Percentiles rank a stretch among this genome's conserved stretches.
Evolutionary conservation across 2,329 filamentous ascomycete genomes (phyloP).

Genomic region (Xylariaceae sp.): DNA sequence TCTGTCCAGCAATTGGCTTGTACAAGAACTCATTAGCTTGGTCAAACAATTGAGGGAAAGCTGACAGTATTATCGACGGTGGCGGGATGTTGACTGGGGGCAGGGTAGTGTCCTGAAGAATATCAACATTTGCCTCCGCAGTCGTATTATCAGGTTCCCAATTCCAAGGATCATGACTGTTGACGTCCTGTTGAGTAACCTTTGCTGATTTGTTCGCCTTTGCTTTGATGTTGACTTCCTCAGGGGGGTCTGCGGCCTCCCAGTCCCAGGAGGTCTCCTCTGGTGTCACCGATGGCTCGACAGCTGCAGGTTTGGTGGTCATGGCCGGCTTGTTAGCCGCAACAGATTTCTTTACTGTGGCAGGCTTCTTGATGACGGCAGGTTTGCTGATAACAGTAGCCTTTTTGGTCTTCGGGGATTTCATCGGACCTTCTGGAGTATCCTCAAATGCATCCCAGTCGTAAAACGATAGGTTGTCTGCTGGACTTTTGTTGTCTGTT

Average conservation of each 20-base stretch:
- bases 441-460: constrained; percentile 53
- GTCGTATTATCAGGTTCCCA: constrained; percentile 44
- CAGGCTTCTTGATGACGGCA: too few relatives aligned
- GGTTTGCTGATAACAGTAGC: too few relatives aligned
- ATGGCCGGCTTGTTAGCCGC: too few relatives aligned
- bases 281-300: constrained; percentile 16
- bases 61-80: constrained; percentile 73
- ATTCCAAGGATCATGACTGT: too few relatives aligned
- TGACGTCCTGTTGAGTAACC: too few relatives aligned
- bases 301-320: too few relatives aligned
- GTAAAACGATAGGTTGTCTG: constrained; percentile 31
- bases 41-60: constrained; percentile 69
- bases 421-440: constrained; percentile 31
- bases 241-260: constrained; percentile 22
- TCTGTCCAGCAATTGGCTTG: constrained; percentile 58
- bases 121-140: constrained; percentile 18
- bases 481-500: constrained; percentile 25
- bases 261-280: constrained; percentile 26
- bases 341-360: too few relatives aligned
- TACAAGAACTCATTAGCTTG: constrained; percentile 62
- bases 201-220: too few relatives aligned
- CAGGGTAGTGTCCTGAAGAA: constrained; percentile 33
- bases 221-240: too few relatives aligned
- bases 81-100: constrained; percentile 87
- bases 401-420: too few relatives aligned